phyloP scores from a whole-genome alignment of 148 eudicot species.

The Hydrangea macrophylla region DNA sequence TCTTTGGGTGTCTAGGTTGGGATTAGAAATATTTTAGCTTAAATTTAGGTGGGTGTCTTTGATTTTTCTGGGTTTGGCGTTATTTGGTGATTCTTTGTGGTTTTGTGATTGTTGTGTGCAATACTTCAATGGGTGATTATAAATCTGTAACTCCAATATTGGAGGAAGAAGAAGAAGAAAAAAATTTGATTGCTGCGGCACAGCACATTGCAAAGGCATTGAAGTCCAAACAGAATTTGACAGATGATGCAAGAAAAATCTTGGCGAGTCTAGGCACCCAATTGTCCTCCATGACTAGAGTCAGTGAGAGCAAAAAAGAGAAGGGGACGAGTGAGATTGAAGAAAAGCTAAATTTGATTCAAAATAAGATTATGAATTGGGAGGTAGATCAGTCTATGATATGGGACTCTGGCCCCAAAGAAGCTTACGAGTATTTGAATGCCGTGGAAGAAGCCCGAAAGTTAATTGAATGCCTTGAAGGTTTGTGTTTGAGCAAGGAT shows the following conservation, averaged over 20 bases:
- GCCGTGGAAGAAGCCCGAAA: slow-evolving; percentile 56
- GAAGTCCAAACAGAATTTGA: slow-evolving; percentile 50
- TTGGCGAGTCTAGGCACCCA: slow-evolving; percentile 60
- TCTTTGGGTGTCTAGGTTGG: neutral
- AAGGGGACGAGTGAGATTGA: slow-evolving; percentile 42
- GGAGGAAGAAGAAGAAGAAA: slow-evolving; percentile 59
- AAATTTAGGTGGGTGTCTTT: slow-evolving; percentile 5
- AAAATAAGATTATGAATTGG: slow-evolving; percentile 61
- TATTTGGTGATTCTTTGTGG: neutral
- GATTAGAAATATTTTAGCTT: neutral
- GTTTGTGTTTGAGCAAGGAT: slow-evolving; percentile 32
- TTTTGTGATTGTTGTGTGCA: slow-evolving; percentile 8
- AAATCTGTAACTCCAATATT: slow-evolving; percentile 30
- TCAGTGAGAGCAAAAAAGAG: slow-evolving; percentile 25
- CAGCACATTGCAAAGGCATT: slow-evolving; percentile 56
- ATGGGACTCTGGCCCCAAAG: slow-evolving; percentile 70
- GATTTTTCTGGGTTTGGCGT: slow-evolving; percentile 15
- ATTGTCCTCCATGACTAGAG: slow-evolving; percentile 37
- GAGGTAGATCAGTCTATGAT: slow-evolving; percentile 62
- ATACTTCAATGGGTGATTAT: slow-evolving; percentile 68
- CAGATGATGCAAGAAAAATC: slow-evolving; percentile 55
- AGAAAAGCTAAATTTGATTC: slow-evolving; percentile 35
- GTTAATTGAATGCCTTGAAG: slow-evolving; percentile 51
- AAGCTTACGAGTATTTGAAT: slow-evolving; percentile 56
- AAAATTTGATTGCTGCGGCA: slow-evolving; percentile 62